These are phyloP conservation scores for Huntiella moniliformis DNA, from an alignment of 2,329 filamentous ascomycete genomes.

Conservation along the genomic window DNA sequence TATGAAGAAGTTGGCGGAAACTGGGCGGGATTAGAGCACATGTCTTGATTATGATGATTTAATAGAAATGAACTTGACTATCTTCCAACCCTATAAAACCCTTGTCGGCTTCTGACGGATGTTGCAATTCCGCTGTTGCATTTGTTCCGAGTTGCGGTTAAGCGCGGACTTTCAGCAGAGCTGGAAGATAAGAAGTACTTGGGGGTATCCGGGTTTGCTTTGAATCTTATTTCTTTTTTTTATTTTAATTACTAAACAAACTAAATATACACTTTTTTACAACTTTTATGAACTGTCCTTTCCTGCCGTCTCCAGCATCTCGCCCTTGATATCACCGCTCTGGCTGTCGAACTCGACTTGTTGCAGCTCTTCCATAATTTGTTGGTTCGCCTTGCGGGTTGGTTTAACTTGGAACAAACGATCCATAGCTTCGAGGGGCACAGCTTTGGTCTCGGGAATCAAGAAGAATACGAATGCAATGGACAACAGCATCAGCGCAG, in stretches of 20 bases:
- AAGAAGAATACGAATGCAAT: constrained; percentile 42
- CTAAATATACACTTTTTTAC: not conserved
- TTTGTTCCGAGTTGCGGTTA: not conserved
- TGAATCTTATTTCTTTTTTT: not conserved
- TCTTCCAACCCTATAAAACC: not conserved
- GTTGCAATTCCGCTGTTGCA: not conserved
- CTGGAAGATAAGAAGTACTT: not conserved
- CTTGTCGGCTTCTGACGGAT: not conserved
- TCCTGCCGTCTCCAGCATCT: not conserved
- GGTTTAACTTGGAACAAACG: constrained; percentile 35
- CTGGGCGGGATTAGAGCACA: not conserved
- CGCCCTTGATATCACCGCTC: not conserved
- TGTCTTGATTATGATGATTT: not conserved
- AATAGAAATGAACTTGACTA: not conserved
- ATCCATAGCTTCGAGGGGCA: constrained; percentile 48
- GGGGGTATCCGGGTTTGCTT: not conserved
- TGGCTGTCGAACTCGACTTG: too few relatives aligned
- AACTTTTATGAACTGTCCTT: not conserved
- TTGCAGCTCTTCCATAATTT: constrained; percentile 26
- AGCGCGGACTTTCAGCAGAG: not conserved
- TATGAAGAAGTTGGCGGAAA: constrained; percentile 7
- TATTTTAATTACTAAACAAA: not conserved
- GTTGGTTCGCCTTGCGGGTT: constrained; percentile 24
- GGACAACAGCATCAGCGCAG: constrained; percentile 38
- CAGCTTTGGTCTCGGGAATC: constrained; percentile 46